These are phyloP conservation scores for Dipodascus albidus DNA, from an alignment of 805 yeast species.

Conservation along the genomic window DNA sequence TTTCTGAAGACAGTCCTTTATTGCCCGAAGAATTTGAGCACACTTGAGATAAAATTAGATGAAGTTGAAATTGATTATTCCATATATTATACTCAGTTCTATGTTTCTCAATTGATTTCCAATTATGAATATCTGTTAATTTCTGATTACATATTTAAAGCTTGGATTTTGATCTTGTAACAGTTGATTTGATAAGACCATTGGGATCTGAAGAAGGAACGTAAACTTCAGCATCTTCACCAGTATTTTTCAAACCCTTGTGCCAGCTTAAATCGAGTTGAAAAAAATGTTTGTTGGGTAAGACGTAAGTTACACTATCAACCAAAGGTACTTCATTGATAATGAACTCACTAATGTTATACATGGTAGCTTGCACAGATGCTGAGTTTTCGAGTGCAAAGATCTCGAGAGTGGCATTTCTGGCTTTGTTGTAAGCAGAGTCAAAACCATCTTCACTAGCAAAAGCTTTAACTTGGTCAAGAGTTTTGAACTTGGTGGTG, in stretches of 20 bases:
- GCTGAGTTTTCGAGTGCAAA: slow-evolving; percentile 84
- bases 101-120: too few species aligned
- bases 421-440: slow-evolving; percentile 46
- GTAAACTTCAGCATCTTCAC: slow-evolving; percentile 61
- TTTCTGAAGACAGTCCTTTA: background rate
- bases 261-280: slow-evolving; percentile 69
- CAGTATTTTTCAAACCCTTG: slow-evolving; percentile 58
- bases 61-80: too few species aligned
- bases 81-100: too few species aligned
- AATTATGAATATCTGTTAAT: too few species aligned
- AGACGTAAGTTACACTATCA: slow-evolving; percentile 53
- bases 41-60: background rate
- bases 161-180: slow-evolving; percentile 57
- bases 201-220: slow-evolving; percentile 87
- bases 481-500: slow-evolving; percentile 11
- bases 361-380: slow-evolving; percentile 97
- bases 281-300: slow-evolving; percentile 91
- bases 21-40: slow-evolving; percentile 2
- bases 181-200: slow-evolving; percentile 82
- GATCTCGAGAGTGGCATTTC: slow-evolving; percentile 56
- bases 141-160: slow-evolving; percentile 29
- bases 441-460: slow-evolving; percentile 62
- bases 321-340: slow-evolving; percentile 46
- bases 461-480: slow-evolving; percentile 36
- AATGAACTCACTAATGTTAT: slow-evolving; percentile 73